Evolutionary conservation across 805 yeast species (phyloP).

Genomic region (Candida odintsovae): DNA sequence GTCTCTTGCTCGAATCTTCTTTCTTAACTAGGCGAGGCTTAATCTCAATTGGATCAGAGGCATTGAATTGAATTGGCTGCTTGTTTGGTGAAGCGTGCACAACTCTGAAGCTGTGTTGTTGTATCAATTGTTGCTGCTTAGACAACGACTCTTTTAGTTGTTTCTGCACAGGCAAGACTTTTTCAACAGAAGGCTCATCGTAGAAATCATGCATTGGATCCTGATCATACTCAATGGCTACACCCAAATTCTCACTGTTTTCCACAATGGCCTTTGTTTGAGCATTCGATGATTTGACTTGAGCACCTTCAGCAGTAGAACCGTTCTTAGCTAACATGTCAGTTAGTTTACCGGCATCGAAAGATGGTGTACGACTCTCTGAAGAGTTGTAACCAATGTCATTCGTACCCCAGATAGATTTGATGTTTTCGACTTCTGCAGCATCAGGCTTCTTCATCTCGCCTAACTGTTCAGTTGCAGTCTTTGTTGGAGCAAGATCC

Average conservation of each 20-base stretch:
- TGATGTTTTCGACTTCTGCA: conserved; percentile 5
- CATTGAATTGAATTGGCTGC: conserved; percentile 1
- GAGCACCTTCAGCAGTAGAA: conserved; percentile 9
- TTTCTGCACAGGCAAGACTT: not conserved
- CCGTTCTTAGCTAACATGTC: conserved; percentile 10
- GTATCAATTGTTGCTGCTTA: not conserved
- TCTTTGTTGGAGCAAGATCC: conserved; percentile 10
- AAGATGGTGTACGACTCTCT: conserved; percentile 7
- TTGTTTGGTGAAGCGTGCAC: not conserved
- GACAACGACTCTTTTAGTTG: not conserved
- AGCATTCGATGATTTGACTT: conserved; percentile 14
- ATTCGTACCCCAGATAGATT: conserved; percentile 21
- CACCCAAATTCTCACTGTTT: conserved; percentile 15
- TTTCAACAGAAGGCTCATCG: not conserved
- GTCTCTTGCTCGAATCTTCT: conserved; percentile 1
- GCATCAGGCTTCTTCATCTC: not conserved
- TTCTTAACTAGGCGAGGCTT: not conserved
- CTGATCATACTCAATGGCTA: conserved; percentile 19
- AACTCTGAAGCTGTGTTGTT: conserved; percentile 3
- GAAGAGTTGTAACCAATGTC: not conserved
- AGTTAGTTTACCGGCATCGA: conserved; percentile 13
- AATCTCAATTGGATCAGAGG: not conserved
- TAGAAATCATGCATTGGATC: conserved; percentile 4
- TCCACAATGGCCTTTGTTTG: conserved; percentile 15
- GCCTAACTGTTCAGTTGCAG: not conserved